Evolutionary conservation across 2,329 filamentous ascomycete genomes (phyloP), one percentile per base, ranked within the genome.

Genomic region (Aureobasidium namibiae): DNA sequence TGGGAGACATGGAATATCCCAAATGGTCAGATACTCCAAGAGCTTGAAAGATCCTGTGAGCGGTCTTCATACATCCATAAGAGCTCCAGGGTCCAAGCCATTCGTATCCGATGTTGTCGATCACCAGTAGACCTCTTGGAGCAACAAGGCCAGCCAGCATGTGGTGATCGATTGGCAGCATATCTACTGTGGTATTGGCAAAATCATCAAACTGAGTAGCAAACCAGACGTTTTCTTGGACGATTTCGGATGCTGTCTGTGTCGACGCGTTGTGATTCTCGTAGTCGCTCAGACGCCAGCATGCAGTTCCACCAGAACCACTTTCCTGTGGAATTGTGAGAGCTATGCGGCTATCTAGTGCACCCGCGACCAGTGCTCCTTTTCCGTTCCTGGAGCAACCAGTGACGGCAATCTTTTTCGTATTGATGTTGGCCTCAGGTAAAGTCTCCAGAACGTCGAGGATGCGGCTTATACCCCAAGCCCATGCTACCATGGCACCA

Each of bases 351-450:
- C 74, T 67, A 61, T 82, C 81, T 23, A 85, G 74, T 2, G 83
- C 82, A 16, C 82, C 82, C 4, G 78, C 80, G n/a, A 85, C 74
- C 62, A 86, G 78, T 31, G 83, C 82, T 13, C 83, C 83, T 72
- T 86, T 86, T 59, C 82, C 83, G 70, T 85, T 84, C 41, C 83
- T 79, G 56, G 81, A 85, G 74, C 83, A 86, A 5, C 83, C 83
- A 14, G 82, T 85, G 1, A 85, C 82, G 49, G 80, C 83, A 13
- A 74, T 58, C 24, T 67, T 67, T 61, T 67, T 68, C 24, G 71
- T 63, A 61, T 74, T 67, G 67, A 86, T 83, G 11, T 68, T 68
- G 13, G 67, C 65, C 39, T 74, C 73, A 1, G 76, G 73, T 23
- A 74, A 76, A 9, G 65, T 68, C 73, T 84, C 82, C 38, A 86